Base-by-base conservation (phyloP, 148 eudicot genomes). In the Talinum fruticosum region DNA sequence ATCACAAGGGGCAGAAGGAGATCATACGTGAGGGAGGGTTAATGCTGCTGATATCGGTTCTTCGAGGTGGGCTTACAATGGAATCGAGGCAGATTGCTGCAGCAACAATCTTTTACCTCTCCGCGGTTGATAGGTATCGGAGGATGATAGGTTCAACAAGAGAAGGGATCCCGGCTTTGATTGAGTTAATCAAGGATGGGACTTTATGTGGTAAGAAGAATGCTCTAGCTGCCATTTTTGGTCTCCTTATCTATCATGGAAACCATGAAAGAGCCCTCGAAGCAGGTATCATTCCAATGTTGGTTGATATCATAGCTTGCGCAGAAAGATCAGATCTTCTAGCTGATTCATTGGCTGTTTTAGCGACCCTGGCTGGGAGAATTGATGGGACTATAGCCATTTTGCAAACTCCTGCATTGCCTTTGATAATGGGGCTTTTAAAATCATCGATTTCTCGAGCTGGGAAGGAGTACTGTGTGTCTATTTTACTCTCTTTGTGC, bases 51-150 rank as follows among this genome's bases (percentile, higher is more conserved):
- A 73, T 91, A 0, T 21, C 61, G 0, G 88, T 88, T 7, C 84
- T 95, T 21, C 79, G 74, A 49, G 76, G 73, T 4, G 98, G 93
- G 37, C 1, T 81, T 15, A 92, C 83, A 36, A n/a, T 79, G 33
- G 97, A 95, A 75, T 66, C 87, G 0, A 82, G 82, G 29, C 96
- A 95, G 23, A 88, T 84, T 1, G 93, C 97, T 24, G 94, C 98
- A 6, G 97, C 96, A 0, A 88, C 84, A 3, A 68, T 94, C n/a
- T 94, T 94, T 66, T 94, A 94, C 76, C 85, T 94, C 2, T 80
- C 93, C 0, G 85, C 96, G 0, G 82, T 86, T 5, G 85, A 81
- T 21, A 86, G 84, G 37, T 84, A 90, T 71, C 80, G 95, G 66
- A 86, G 68, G 30, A 28, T 88, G 41, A 85, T 94, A 16, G 97